phyloP scores from a whole-genome alignment of 805 yeast species.

The Starmerella khaoyaiensis region DNA sequence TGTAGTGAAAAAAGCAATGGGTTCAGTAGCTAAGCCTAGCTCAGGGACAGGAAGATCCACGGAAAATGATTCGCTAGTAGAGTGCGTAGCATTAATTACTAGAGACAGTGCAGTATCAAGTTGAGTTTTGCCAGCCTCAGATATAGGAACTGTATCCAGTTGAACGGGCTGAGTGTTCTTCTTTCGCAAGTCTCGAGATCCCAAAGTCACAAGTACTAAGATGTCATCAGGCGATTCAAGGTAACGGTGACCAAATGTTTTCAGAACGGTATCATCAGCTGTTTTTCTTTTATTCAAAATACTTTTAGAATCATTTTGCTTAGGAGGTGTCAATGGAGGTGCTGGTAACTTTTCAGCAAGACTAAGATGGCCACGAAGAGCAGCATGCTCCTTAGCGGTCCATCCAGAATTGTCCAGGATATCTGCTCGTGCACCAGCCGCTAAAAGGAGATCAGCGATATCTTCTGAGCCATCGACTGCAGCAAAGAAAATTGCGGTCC shows the following conservation, averaged over 20 bases:
- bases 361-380: conserved; percentile 70
- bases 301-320: neutral
- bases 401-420: conserved; percentile 76
- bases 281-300: conserved; percentile 6
- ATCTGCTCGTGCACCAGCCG: conserved; percentile 41
- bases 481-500: conserved; percentile 89
- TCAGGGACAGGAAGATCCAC: conserved; percentile 78
- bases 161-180: conserved; percentile 42
- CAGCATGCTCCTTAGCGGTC: conserved; percentile 97
- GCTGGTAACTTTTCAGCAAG: conserved; percentile 45
- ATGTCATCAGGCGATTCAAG: conserved; percentile 46
- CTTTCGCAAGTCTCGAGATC: conserved; percentile 68
- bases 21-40: conserved; percentile 44
- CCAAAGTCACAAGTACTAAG: conserved; percentile 67
- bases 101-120: conserved; percentile 78
- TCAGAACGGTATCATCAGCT: conserved; percentile 40
- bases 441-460: conserved; percentile 43
- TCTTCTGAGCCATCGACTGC: conserved; percentile 68
- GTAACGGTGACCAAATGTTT: conserved; percentile 75
- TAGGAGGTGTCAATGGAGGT: conserved; percentile 8
- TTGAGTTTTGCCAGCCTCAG: conserved; percentile 68
- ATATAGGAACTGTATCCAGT: conserved; percentile 58
- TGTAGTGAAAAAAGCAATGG: conserved; percentile 54
- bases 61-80: conserved; percentile 41
- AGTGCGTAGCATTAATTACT: conserved; percentile 37